Conservation (phyloP, 2,329 filamentous ascomycete species). For the Alternaria conjuncta region DNA sequence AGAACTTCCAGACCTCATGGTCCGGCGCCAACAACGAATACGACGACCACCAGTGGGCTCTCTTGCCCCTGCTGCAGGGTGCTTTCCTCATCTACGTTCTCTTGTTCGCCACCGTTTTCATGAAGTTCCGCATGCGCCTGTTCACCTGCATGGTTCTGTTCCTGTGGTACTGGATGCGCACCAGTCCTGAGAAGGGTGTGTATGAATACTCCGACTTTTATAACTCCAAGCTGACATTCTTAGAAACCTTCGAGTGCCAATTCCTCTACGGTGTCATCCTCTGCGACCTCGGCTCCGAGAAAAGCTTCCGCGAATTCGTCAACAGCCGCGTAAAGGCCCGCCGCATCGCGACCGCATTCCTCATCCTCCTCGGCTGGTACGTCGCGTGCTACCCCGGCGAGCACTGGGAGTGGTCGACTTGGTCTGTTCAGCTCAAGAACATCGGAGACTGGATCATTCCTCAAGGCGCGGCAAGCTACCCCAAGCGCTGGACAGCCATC, state of each 20-base stretch:
- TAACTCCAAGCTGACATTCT: conserved; percentile 20
- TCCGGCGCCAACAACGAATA: conserved; percentile 59
- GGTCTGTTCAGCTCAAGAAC: conserved; percentile 55
- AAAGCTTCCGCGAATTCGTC: conserved; percentile 55
- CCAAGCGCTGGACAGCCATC: conserved; percentile 54
- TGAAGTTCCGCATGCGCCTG: conserved; percentile 57
- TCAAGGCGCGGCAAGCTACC: conserved; percentile 52
- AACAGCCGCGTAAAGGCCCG: conserved; percentile 46
- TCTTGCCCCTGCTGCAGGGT: conserved; percentile 57
- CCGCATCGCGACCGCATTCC: conserved; percentile 46
- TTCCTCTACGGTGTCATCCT: conserved; percentile 60
- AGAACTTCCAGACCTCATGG: conserved; percentile 58
- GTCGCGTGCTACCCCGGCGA: conserved; percentile 60
- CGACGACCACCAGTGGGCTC: conserved; percentile 63
- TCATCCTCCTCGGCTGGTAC: conserved; percentile 55
- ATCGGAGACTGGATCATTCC: conserved; percentile 56
- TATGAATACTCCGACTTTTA: too few species aligned
- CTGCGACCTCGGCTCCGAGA: conserved; percentile 58
- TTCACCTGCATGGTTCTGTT: conserved; percentile 56
- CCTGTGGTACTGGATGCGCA: conserved; percentile 58
- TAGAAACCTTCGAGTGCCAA: conserved; percentile 62
- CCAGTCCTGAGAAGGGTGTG: conserved; percentile 55
- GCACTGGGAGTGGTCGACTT: conserved; percentile 57
- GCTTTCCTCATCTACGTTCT: conserved; percentile 60
- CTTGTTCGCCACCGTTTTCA: conserved; percentile 56